Base-by-base conservation (phyloP, 2,329 filamentous ascomycete species). In the Plectosphaerella sp. region DNA sequence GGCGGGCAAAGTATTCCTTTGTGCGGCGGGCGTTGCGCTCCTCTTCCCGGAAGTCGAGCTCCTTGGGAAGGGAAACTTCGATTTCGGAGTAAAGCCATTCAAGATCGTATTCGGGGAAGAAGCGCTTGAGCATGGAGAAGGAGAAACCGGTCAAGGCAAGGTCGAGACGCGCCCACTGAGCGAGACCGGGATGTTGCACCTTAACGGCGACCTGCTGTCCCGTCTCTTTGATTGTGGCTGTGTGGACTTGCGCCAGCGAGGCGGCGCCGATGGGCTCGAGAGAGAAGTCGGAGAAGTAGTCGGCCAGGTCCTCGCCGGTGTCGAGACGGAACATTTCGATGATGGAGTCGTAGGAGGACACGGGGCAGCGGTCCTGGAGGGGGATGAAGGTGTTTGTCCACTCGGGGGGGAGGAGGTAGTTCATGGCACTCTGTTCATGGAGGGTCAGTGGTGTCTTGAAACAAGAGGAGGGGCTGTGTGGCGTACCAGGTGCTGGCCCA, bases 361-460 rank as follows among this genome's bases (percentile, higher is more conserved):
- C 86, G 0, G 94, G 94, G 64, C 94, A 99, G 71, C 88, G 88
- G 73, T 99, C 95, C 71, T 99, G 94, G 22, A 99, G 77, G 0
- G 94, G 94, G 59, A 99, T 88, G 66, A 99, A 99, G 0, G 94
- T 97, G 35, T 87, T 87, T 33, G 91, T 96, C 92, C 93, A 97
- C 72, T 97, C 93, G 48, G 80, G 72, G 2, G 93, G 93, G 10
- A 97, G 79, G 10, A 97, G 80, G 67, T 97, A 97, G 64, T 94
- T 95, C 88, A 97, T 89, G 58, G 91, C 93, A 68, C 91, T 96
- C 83, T 86, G 58, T 25, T n/a, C 22, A 16, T 15, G 3, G 24
- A 8, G 3, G 5, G 18, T 15, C 42, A 45, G 42, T 15, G n/a
- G 16, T 45, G 42, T 10, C 42, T 41, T 18, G 15, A 24, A 2